These are phyloP conservation scores for Cytospora leucostoma DNA, from an alignment of 2,329 filamentous ascomycete species.

Conservation along the genomic window DNA sequence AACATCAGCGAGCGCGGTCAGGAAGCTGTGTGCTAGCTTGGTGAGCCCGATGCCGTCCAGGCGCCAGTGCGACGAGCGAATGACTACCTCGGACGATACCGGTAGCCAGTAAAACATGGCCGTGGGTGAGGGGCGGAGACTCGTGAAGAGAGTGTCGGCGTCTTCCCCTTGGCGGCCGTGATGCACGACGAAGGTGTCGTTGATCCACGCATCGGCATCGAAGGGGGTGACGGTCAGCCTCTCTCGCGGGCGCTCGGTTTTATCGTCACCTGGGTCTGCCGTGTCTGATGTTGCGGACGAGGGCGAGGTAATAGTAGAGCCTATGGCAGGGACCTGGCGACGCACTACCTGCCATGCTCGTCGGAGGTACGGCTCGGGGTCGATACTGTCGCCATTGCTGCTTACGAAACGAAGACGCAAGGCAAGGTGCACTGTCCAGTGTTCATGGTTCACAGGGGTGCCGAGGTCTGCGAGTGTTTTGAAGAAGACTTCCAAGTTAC, in stretches of 20 bases:
- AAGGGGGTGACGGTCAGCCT: conserved; percentile 6
- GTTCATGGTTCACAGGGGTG: background rate
- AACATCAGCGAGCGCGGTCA: conserved; percentile 24
- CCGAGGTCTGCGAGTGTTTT: conserved; percentile 3
- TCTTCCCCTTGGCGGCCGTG: conserved; percentile 6
- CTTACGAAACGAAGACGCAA: background rate
- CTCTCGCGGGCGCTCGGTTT: background rate
- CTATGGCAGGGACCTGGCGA: conserved; percentile 26
- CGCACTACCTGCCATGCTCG: conserved; percentile 29
- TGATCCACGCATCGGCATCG: conserved; percentile 22
- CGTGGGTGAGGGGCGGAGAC: conserved; percentile 16
- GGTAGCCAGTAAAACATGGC: conserved; percentile 32
- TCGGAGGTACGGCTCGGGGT: conserved; percentile 22
- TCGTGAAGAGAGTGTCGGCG: conserved; percentile 25
- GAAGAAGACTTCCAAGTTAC: conserved; percentile 10
- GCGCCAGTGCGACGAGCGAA: conserved; percentile 31
- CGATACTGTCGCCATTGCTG: background rate
- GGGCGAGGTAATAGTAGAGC: conserved; percentile 20
- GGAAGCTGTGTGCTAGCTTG: conserved; percentile 27
- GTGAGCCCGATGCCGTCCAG: conserved; percentile 30
- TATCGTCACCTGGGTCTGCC: background rate
- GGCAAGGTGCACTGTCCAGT: conserved; percentile 7
- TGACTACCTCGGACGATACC: conserved; percentile 21
- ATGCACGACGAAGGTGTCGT: conserved; percentile 24
- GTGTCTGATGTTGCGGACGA: background rate